Base-by-base conservation (phyloP, 805 yeast species). In the Nakazawaea ishiwadae region DNA sequence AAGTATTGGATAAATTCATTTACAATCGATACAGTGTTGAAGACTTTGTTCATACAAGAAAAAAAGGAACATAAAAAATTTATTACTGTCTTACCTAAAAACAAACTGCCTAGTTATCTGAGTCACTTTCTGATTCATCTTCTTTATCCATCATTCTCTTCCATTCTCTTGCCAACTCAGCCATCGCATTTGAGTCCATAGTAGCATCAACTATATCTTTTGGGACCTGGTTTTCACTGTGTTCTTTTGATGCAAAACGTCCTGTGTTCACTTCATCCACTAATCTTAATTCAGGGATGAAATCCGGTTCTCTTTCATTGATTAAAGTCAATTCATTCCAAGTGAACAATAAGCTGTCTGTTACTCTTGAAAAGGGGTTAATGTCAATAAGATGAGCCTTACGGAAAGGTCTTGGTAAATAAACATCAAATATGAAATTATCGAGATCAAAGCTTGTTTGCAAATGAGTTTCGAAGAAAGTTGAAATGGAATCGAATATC, bases 211-310 rank as follows among this genome's bases (percentile, higher is more conserved):
- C 84, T 16, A 93, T 78, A 53, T 93, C 99, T 39, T 75, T 70
- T 0, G 99, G 99, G 2, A 93, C 96, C 53, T 86, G 90, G 57
- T 81, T 87, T 52, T 91, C 96, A 2, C 95, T 77, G 55, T 87
- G 91, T 37, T 87, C 95, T 48, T 84, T 86, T 0, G 79, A 63
- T 0, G 87, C 82, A 65, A 89, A 89, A 23, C 91, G 67, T 0
- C 88, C 85, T 5, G 84, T 65, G 47, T 88, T 85, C 16, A 76
- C 77, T 49, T 78, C 75, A 1, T 78, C 72, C 4, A 91, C 80
- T 11, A 91, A 58, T 23, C 98, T 65, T 16, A 91, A 56, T 36
- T 73, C 80, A 43, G 69, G 73, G 3, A 55, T 59, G 21, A 50
- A 64, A 39, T 62, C 69, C 20, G 59, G 62, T 8, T 52, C 55